phyloP scores from a whole-genome alignment of 2,329 filamentous ascomycete species.

The Aspergillus sp. region DNA sequence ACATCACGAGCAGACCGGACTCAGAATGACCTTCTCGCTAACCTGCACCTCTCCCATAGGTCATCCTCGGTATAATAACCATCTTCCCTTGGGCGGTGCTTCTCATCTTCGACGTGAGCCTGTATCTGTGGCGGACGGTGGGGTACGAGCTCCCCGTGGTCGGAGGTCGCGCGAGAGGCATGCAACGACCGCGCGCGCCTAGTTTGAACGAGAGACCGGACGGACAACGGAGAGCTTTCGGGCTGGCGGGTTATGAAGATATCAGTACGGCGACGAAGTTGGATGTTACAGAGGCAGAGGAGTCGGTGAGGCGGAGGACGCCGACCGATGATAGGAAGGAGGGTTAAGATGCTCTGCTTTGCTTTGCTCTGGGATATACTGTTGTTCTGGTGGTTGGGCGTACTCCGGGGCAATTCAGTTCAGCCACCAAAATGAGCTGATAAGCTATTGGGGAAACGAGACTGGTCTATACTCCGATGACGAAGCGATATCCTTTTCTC shows the following conservation, averaged over 20 bases:
- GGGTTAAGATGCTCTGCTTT: not conserved
- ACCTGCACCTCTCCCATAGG: slow-evolving; percentile 38
- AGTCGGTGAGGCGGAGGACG: slow-evolving; percentile 10
- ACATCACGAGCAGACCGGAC: not conserved
- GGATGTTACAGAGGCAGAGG: slow-evolving; percentile 3
- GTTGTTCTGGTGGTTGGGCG: not conserved
- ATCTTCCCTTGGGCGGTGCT: slow-evolving; percentile 64
- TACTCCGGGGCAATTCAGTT: no score
- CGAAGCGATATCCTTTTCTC: not conserved
- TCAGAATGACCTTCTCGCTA: not conserved
- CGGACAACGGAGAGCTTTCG: slow-evolving; percentile 39
- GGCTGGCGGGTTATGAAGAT: slow-evolving; percentile 25
- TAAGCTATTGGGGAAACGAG: no score
- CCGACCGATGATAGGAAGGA: not conserved
- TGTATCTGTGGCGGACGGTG: slow-evolving; percentile 60
- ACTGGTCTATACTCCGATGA: no score
- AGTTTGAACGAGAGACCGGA: slow-evolving; percentile 59
- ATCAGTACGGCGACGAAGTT: slow-evolving; percentile 3
- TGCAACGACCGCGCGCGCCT: slow-evolving; percentile 60
- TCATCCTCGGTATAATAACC: slow-evolving; percentile 59
- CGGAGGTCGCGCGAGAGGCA: slow-evolving; percentile 61
- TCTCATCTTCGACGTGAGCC: slow-evolving; percentile 62
- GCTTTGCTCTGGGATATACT: not conserved
- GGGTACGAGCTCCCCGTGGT: slow-evolving; percentile 60
- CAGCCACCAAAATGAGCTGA: no score